Percentiles rank a stretch among this genome's conserved stretches.
Evolutionary conservation across 768 basidiomycete species (phyloP).

Genomic region (Auriscalpium microsporum): DNA sequence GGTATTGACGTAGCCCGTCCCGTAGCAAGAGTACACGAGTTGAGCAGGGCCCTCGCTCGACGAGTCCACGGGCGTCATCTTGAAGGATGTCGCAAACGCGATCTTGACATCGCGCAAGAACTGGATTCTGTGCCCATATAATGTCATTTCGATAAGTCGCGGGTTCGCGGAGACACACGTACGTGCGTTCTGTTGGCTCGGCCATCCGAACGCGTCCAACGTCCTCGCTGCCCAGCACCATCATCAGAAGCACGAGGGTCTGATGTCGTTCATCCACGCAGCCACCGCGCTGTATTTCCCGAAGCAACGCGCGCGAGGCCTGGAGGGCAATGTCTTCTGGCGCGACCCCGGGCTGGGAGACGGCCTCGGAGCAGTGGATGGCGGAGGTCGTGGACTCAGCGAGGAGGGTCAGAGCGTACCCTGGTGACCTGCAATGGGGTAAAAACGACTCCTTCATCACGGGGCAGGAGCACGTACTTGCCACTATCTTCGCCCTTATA

Average conservation of each 20-base stretch:
- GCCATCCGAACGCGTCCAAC: slow-evolving; percentile 86
- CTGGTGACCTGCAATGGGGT: slow-evolving; percentile 65
- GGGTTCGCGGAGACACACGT: background rate
- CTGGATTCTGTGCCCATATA: slow-evolving; percentile 56
- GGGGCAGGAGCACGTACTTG: slow-evolving; percentile 44
- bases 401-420: slow-evolving; percentile 84
- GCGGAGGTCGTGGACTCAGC: slow-evolving; percentile 90
- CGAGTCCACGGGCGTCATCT: slow-evolving; percentile 59
- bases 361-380: slow-evolving; percentile 79
- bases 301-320: slow-evolving; percentile 70
- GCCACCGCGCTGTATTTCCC: slow-evolving; percentile 74
- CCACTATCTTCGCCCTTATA: slow-evolving; percentile 97
- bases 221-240: slow-evolving; percentile 97
- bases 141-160: background rate
- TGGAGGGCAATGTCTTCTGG: slow-evolving; percentile 90
- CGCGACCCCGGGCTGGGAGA: slow-evolving; percentile 72
- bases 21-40: slow-evolving; percentile 83
- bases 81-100: slow-evolving; percentile 91
- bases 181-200: slow-evolving; percentile 74
- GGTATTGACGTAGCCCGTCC: slow-evolving; percentile 85
- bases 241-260: slow-evolving; percentile 73
- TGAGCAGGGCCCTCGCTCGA: slow-evolving; percentile 45
- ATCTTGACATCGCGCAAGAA: slow-evolving; percentile 75
- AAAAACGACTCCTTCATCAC: background rate
- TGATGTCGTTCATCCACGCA: slow-evolving; percentile 92